These are phyloP conservation scores for Stemphylium vesicarium DNA, from an alignment of 2,329 filamentous ascomycete genomes.

Conservation along the genomic window DNA sequence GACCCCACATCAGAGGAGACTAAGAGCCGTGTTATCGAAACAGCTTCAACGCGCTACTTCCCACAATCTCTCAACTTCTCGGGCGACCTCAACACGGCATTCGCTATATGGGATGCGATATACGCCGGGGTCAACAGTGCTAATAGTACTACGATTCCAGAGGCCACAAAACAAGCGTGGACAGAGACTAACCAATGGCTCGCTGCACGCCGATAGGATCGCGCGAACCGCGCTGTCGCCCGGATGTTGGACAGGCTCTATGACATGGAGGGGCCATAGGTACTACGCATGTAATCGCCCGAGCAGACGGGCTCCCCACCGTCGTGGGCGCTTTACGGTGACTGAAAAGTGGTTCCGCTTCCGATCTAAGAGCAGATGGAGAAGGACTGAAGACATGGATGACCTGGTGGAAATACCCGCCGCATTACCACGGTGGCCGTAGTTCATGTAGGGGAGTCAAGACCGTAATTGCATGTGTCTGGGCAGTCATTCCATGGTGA, in stretches of 20 bases:
- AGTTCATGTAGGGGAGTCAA: too few species aligned
- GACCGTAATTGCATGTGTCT: too few species aligned
- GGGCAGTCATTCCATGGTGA: too few species aligned
- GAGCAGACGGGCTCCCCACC: not conserved
- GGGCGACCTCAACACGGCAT: slow-evolving; percentile 65
- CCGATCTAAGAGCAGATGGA: not conserved
- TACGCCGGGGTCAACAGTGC: slow-evolving; percentile 64
- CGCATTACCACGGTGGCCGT: not conserved
- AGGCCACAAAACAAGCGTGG: slow-evolving; percentile 60
- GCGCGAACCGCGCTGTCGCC: not conserved
- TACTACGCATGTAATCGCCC: not conserved
- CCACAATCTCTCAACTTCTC: slow-evolving; percentile 64
- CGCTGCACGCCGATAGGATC: slow-evolving; percentile 33
- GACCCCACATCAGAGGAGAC: slow-evolving; percentile 60
- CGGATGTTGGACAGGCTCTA: not conserved
- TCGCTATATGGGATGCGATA: slow-evolving; percentile 70
- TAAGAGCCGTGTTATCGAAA: slow-evolving; percentile 58
- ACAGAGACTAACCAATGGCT: slow-evolving; percentile 68
- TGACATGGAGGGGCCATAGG: not conserved
- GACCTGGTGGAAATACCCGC: not conserved
- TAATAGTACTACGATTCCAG: slow-evolving; percentile 51
- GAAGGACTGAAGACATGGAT: not conserved
- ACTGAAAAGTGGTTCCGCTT: not conserved
- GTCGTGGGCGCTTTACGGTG: not conserved
- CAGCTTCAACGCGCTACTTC: slow-evolving; percentile 64